Evolutionary conservation across 345 rosid species (phyloP).

Genomic region (Arabidopsis suecica): DNA sequence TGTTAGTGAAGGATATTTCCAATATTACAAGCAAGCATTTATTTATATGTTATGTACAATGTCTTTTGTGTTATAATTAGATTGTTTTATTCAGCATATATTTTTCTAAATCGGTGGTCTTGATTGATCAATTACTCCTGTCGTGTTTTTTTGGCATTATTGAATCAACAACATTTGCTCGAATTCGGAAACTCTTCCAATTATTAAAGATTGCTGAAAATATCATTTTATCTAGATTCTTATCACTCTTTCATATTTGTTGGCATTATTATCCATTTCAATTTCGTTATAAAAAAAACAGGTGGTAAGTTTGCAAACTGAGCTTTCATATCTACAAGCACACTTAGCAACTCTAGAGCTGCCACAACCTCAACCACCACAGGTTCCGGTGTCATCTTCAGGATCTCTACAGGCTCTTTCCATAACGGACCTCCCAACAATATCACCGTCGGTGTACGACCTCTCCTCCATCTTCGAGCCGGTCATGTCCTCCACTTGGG

Average conservation of each 20-base stretch:
- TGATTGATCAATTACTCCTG: constrained; percentile 37
- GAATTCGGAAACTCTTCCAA: constrained; percentile 36
- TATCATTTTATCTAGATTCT: constrained; percentile 28
- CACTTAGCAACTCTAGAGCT: constrained; percentile 67
- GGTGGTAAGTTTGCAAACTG: constrained; percentile 85
- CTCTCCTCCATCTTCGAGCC: constrained; percentile 72
- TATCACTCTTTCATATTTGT: constrained; percentile 4
- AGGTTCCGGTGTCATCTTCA: constrained; percentile 41
- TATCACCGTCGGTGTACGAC: constrained; percentile 60
- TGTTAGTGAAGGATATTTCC: constrained; percentile 18
- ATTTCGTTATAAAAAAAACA: constrained; percentile 21
- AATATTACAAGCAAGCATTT: constrained; percentile 27
- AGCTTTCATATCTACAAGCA: constrained; percentile 78
- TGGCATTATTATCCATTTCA: constrained; percentile 26
- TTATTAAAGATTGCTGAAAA: constrained; percentile 29
- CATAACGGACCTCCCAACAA: constrained; percentile 72
- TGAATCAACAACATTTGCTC: constrained; percentile 34
- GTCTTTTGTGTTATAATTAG: constrained; percentile 16
- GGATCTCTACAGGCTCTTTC: constrained; percentile 62
- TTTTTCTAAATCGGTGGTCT: constrained; percentile 32
- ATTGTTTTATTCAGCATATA: constrained; percentile 16
- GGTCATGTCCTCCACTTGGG: constrained; percentile 55
- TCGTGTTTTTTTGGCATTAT: constrained; percentile 30
- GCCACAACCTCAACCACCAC: constrained; percentile 58
- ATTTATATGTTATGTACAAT: not conserved